Evolutionary conservation across 2,329 filamentous ascomycete genomes (phyloP), one percentile per base, ranked within the genome.

Genomic region (Ceratocystis ficicola): DNA sequence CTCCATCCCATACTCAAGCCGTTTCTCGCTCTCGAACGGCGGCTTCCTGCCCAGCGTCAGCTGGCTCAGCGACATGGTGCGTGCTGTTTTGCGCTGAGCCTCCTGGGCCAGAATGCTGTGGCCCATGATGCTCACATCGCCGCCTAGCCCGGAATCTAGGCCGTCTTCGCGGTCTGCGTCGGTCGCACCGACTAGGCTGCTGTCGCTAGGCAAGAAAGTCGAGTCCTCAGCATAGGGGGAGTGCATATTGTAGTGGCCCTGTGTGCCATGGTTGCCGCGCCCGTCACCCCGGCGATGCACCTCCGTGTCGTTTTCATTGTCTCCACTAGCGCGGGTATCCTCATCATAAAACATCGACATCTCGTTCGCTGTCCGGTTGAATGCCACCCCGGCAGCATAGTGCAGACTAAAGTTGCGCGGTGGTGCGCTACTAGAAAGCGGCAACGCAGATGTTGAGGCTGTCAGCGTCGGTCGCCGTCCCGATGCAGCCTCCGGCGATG

Each of bases 51-150:
- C 76, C 69, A 81, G 74, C 0, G 83, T 86, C 70, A 86, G 73
- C 71, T 84, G 82, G 68, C 83, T 83, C 10, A 87, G 76, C 32
- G 83, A 88, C 71, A 90, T 78, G 55, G 84, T 86, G 69, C 83
- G 81, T 25, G 83, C 83, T 1, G 85, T 83, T 72, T 77, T 83
- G 68, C 81, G 80, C 63, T 75, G 73, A 59, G 73, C 25, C 3
- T 59, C 55, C 15, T 59, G 55, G 6, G 3, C 52, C 17, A 30
- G 15, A 8, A 59, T 59, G 7, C 55, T 30, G 28, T 32, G 55
- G 12, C 55, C 55, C 30, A 59, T 30, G 28, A 28, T n/a, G 55
- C 15, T 36, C 8, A 28, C 55, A 15, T 36, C 30, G 28, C 55
- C 30, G 17, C 30, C 55, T 8, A 59, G 55, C 28, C 55, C 25